These are phyloP conservation scores for Prunus armeniaca DNA, from an alignment of 306 rosid genomes.

Conservation along the genomic window DNA sequence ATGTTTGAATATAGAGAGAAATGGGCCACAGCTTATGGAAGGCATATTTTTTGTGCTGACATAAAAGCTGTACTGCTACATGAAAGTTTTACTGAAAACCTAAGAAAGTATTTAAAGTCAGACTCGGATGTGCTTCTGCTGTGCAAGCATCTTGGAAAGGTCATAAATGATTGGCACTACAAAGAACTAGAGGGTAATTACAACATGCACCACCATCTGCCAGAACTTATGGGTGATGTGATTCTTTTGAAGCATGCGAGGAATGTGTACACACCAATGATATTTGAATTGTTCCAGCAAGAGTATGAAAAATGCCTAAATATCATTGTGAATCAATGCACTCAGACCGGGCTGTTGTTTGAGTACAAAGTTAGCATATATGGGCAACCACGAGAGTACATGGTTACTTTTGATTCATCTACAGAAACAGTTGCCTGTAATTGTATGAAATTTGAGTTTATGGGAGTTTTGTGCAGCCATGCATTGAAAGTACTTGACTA, in stretches of 20 bases:
- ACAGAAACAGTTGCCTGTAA: slow-evolving; percentile 47
- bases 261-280: slow-evolving; percentile 47
- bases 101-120: slow-evolving; percentile 43
- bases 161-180: slow-evolving; percentile 50
- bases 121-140: slow-evolving; percentile 38
- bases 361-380: slow-evolving; percentile 48
- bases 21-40: slow-evolving; percentile 49
- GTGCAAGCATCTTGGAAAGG: slow-evolving; percentile 47
- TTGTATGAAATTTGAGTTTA: slow-evolving; percentile 61
- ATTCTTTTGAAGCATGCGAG: slow-evolving; percentile 51
- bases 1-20: slow-evolving; percentile 43
- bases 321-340: slow-evolving; percentile 39
- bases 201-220: slow-evolving; percentile 40
- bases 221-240: slow-evolving; percentile 54
- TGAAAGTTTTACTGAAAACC: slow-evolving; percentile 38
- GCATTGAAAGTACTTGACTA: slow-evolving; percentile 59
- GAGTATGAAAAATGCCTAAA: slow-evolving; percentile 54
- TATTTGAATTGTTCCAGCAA: slow-evolving; percentile 50
- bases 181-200: slow-evolving; percentile 59
- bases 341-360: slow-evolving; percentile 35
- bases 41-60: slow-evolving; percentile 53
- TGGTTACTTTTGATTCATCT: slow-evolving; percentile 42
- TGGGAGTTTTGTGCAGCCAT: slow-evolving; percentile 58
- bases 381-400: slow-evolving; percentile 47
- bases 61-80: slow-evolving; percentile 24